A percentile compares a stretch with the other conserved stretches of the same genome.
Conservation (phyloP, 352 stramenopile species). For the Plasmopara viticola region DNA sequence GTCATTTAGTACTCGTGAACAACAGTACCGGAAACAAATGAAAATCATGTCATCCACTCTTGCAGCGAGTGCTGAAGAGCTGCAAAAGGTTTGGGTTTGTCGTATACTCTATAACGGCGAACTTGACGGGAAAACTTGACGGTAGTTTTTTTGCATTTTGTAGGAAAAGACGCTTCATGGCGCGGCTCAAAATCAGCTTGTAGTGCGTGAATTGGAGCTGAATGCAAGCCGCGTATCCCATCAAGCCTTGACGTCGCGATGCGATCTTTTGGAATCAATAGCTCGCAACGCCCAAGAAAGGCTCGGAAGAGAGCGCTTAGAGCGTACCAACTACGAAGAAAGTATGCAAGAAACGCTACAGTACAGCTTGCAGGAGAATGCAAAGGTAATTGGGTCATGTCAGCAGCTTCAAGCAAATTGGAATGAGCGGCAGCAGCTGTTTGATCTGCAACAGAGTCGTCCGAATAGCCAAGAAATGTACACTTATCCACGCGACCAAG, state of each 20-base stretch:
- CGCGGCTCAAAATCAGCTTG: constrained; percentile 21
- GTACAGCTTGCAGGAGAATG: constrained; percentile 43
- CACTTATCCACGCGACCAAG: constrained; percentile 9
- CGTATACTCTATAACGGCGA: background rate
- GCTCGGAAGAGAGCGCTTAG: constrained; percentile 39
- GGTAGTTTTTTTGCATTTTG: background rate
- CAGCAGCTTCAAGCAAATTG: constrained; percentile 29
- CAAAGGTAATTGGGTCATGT: constrained; percentile 31
- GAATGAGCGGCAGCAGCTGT: constrained; percentile 13
- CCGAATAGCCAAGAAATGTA: constrained; percentile 17
- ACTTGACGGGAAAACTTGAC: background rate
- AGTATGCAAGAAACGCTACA: constrained; percentile 41
- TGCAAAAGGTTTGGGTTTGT: constrained; percentile 19
- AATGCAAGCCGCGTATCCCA: constrained; percentile 28
- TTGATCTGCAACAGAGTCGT: constrained; percentile 8
- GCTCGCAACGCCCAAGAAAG: constrained; percentile 53
- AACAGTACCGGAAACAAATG: constrained; percentile 16
- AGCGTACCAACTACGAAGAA: constrained; percentile 43
- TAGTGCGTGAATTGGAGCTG: constrained; percentile 32
- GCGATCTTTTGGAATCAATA: constrained; percentile 53
- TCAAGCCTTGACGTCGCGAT: constrained; percentile 33
- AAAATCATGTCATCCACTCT: constrained; percentile 17
- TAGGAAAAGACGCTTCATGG: constrained; percentile 23
- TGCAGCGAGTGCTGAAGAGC: constrained; percentile 11
- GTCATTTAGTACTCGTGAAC: constrained; percentile 21